Evolutionary conservation across 1,284 basidiomycete species (phyloP).

Genomic region (Athelia psychrophila): DNA sequence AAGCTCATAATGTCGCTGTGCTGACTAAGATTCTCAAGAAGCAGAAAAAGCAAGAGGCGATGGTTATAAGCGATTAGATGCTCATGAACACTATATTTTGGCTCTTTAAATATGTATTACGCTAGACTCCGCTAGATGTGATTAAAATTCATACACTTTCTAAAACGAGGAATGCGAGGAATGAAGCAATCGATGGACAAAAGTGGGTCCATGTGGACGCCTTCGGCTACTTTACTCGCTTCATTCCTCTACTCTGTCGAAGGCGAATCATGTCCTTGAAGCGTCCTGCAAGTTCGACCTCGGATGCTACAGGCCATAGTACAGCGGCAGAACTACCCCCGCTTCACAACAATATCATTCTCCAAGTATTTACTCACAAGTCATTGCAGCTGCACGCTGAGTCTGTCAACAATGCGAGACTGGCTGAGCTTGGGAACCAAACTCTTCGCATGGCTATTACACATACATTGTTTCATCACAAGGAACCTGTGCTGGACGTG

Average conservation of each 20-base stretch:
- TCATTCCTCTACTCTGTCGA: too few species aligned
- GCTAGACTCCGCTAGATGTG: too few species aligned
- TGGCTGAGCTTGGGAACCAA: conserved; percentile 50
- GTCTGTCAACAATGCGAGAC: conserved; percentile 54
- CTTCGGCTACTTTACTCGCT: too few species aligned
- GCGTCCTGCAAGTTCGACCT: too few species aligned
- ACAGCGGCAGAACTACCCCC: conserved; percentile 29
- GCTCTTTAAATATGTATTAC: too few species aligned
- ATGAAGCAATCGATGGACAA: too few species aligned
- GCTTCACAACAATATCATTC: conserved; percentile 47
- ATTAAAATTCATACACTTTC: too few species aligned
- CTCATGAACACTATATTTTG: neutral
- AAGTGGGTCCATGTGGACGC: neutral
- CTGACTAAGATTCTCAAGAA: conserved; percentile 44
- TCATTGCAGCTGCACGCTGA: conserved; percentile 50
- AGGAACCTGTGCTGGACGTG: conserved; percentile 46
- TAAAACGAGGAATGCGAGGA: too few species aligned
- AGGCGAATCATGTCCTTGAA: too few species aligned
- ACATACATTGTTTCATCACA: conserved; percentile 46
- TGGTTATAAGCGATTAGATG: conserved; percentile 19
- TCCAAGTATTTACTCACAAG: conserved; percentile 66
- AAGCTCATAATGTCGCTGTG: conserved; percentile 32
- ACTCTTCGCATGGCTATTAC: conserved; percentile 51
- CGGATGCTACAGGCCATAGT: neutral
- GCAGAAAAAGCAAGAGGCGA: conserved; percentile 30